Percentiles rank a stretch among this genome's conserved stretches.
These are phyloP conservation scores for Pichia deserticola DNA, from an alignment of 805 yeast genomes.

Conservation along the genomic window DNA sequence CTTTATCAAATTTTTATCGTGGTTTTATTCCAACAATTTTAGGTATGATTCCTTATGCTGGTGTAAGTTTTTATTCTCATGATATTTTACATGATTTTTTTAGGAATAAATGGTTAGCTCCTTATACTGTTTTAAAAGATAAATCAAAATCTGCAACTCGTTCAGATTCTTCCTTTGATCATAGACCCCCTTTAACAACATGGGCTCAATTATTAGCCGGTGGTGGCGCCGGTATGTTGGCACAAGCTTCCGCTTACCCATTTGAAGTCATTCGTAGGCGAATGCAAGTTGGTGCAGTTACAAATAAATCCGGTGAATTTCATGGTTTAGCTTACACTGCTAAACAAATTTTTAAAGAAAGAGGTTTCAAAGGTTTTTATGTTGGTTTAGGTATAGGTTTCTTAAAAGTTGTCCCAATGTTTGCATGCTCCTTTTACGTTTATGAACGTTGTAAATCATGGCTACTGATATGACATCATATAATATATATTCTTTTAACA, in stretches of 20 bases:
- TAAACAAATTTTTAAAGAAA: slow-evolving; percentile 53
- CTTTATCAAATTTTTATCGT: slow-evolving; percentile 71
- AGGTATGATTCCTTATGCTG: slow-evolving; percentile 98
- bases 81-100: slow-evolving; percentile 84
- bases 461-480: slow-evolving; percentile 45
- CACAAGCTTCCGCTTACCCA: slow-evolving; percentile 96
- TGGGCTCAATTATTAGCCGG: slow-evolving; percentile 96
- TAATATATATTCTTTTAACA: slow-evolving; percentile 31
- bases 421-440: slow-evolving; percentile 90
- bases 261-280: slow-evolving; percentile 91
- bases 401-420: slow-evolving; percentile 94
- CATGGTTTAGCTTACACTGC: slow-evolving; percentile 49
- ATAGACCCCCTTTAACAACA: slow-evolving; percentile 62
- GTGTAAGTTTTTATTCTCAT: slow-evolving; percentile 92
- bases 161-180: slow-evolving; percentile 32
- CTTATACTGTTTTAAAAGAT: slow-evolving; percentile 39
- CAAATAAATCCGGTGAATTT: slow-evolving; percentile 48
- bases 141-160: slow-evolving; percentile 12
- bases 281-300: slow-evolving; percentile 89
- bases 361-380: slow-evolving; percentile 82
- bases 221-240: slow-evolving; percentile 89
- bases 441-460: slow-evolving; percentile 77
- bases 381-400: slow-evolving; percentile 95
- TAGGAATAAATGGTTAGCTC: slow-evolving; percentile 49
- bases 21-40: slow-evolving; percentile 91